These are phyloP conservation scores for Gynochthodes officinalis DNA, from an alignment of 257 asterid genomes.

Conservation along the genomic window DNA sequence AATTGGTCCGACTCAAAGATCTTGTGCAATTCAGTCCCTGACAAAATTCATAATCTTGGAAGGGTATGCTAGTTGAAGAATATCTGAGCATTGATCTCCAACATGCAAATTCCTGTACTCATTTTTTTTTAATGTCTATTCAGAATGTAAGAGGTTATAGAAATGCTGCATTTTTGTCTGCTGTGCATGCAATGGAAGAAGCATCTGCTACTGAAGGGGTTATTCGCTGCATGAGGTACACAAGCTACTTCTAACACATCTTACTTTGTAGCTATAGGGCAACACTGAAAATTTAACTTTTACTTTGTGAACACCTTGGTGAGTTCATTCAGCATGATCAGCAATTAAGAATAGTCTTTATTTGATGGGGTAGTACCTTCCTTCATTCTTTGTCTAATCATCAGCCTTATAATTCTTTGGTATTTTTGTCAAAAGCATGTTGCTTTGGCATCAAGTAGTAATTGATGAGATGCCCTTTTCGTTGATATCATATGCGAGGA, in stretches of 20 bases:
- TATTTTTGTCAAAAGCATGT: neutral
- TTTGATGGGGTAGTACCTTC: no score
- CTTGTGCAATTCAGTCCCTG: constrained; percentile 58
- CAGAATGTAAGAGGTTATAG: constrained; percentile 57
- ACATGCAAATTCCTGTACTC: constrained; percentile 5
- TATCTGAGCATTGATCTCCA: constrained; percentile 1
- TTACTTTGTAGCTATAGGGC: neutral
- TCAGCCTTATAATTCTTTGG: neutral
- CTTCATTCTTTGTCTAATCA: neutral
- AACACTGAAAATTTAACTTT: neutral
- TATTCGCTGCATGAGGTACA: constrained; percentile 69
- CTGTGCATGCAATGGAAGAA: constrained; percentile 79
- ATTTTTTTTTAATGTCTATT: constrained; percentile 3
- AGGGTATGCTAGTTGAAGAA: constrained; percentile 42
- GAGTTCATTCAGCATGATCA: neutral
- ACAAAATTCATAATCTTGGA: constrained; percentile 53
- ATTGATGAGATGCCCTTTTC: neutral
- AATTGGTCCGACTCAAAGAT: constrained; percentile 45
- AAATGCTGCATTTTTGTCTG: constrained; percentile 51
- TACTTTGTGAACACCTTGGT: neutral
- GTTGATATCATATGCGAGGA: neutral
- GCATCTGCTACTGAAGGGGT: constrained; percentile 63
- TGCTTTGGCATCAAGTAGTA: neutral
- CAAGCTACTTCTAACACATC: neutral
- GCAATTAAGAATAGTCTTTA: neutral